Evolutionary conservation across 108 stramenopile genomes (phyloP), one percentile per base, ranked within the genome.

Genomic region (Nitzschia putrida): DNA sequence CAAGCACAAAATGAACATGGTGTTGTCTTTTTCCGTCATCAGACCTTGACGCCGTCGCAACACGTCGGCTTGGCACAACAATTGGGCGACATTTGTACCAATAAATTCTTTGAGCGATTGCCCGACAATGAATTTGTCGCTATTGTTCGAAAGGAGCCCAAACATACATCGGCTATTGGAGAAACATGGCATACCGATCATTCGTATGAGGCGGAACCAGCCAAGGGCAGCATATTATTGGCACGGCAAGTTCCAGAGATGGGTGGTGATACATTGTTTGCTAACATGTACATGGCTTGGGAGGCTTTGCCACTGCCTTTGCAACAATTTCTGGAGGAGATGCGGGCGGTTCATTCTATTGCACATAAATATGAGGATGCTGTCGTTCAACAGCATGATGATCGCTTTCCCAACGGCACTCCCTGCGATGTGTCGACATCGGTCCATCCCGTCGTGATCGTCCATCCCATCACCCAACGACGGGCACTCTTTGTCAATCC

Each of bases 111-210:
- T 49, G 47, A 49, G 18, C 14, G n/a, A 49, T 18, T 49, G 47
- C 47, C 47, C 18, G 47, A 18, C n/a, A 16, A 49, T 18, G 47
- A 49, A 3, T 18, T 18, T 18, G 18, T 49, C 2, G 47, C 90
- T 18, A 86, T 70, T 61, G 91, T 91, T 49, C 93, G 82, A 74
- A 74, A 94, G 0, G 70, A 66, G 22, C 93, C 90, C 10, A 84
- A 57, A 59, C 80, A 85, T 37, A 91, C 61, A 41, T 91, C 80
- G 24, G 68, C 72, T 18, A 64, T 78, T 40, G 77, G 70, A 55
- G 71, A 53, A 20, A 40, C 38, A n/a, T 59, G 58, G 58, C 58
- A 59, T 40, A 7, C 58, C 2, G 58, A 59, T 40, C 23, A 23
- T 2, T 29, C 58, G 5, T 59, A 59, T 39, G 26, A 29, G n/a